Percentiles rank a stretch among this genome's conserved stretches.
These are phyloP conservation scores for Phlebopus sp. DNA, from an alignment of 1,284 basidiomycete genomes.

Conservation along the genomic window DNA sequence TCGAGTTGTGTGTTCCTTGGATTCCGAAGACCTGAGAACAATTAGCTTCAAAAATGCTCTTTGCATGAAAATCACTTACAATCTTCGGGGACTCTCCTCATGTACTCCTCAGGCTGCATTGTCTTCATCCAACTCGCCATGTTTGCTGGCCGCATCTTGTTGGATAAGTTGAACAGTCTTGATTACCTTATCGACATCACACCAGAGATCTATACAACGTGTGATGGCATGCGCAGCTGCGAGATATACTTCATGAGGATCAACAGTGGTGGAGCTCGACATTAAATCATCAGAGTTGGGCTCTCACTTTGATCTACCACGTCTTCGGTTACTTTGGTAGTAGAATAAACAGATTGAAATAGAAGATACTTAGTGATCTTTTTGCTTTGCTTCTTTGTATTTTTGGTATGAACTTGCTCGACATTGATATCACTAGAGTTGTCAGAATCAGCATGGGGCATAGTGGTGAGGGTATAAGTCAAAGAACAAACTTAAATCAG, in stretches of 20 bases:
- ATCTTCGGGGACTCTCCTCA: not conserved
- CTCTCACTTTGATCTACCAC: too few relatives aligned
- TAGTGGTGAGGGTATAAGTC: too few relatives aligned
- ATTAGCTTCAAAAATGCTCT: not conserved
- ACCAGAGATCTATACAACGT: conserved; percentile 1
- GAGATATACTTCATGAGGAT: not conserved
- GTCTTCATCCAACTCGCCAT: not conserved
- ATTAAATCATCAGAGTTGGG: too few relatives aligned
- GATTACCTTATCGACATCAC: conserved; percentile 1
- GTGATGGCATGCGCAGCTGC: not conserved
- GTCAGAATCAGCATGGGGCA: too few relatives aligned
- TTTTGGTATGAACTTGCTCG: too few relatives aligned
- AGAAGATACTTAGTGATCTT: too few relatives aligned
- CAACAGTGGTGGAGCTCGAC: too few relatives aligned
- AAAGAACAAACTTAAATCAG: too few relatives aligned
- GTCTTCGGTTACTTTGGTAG: too few relatives aligned
- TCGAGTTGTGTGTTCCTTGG: not conserved
- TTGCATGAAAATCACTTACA: not conserved
- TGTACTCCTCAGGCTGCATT: not conserved
- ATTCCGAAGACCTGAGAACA: not conserved
- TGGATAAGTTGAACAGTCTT: not conserved
- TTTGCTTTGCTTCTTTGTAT: too few relatives aligned
- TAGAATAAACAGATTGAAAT: too few relatives aligned
- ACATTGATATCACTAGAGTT: too few relatives aligned
- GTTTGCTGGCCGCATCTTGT: not conserved